phyloP scores from a whole-genome alignment of 2,329 filamentous ascomycete species.

The Sporothrix brasiliensis region DNA sequence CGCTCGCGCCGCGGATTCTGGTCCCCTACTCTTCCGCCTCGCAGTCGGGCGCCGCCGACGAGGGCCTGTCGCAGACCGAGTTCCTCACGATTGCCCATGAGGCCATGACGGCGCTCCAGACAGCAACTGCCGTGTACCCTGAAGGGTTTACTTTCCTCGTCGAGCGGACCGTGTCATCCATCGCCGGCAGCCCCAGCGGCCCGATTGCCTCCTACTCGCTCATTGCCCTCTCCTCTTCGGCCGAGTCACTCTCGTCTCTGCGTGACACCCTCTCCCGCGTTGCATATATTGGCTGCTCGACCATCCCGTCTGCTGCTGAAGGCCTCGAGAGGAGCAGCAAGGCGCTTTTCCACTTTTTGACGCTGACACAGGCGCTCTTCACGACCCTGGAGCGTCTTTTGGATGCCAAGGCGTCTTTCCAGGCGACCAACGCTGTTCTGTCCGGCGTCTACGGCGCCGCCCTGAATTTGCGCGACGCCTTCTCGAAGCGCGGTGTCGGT shows the following conservation, averaged over 20 bases:
- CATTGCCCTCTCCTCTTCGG: background rate
- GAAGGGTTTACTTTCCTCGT: conserved; percentile 32
- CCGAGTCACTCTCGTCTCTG: conserved; percentile 36
- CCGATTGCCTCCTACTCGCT: background rate
- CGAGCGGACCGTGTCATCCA: background rate
- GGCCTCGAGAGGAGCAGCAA: background rate
- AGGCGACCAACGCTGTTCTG: conserved; percentile 47
- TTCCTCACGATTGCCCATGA: conserved; percentile 32
- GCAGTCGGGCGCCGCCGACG: background rate
- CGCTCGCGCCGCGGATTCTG: conserved; percentile 31
- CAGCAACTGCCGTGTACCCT: conserved; percentile 30
- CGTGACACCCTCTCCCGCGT: conserved; percentile 50
- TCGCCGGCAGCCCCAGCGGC: conserved; percentile 4
- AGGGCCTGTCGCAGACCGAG: conserved; percentile 22
- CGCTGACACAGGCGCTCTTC: conserved; percentile 35
- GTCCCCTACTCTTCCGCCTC: background rate
- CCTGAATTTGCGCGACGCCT: conserved; percentile 47
- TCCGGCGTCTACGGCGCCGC: conserved; percentile 44
- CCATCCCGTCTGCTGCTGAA: conserved; percentile 42
- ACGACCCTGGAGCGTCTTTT: conserved; percentile 46
- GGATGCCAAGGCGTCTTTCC: conserved; percentile 41
- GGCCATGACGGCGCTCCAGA: conserved; percentile 34
- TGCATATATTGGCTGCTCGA: conserved; percentile 55
- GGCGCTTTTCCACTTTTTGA: conserved; percentile 37
- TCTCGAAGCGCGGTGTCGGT: conserved; percentile 33